A percentile compares a stretch with the other conserved stretches of the same genome.
These are phyloP conservation scores for Paspalum vaginatum DNA, from an alignment of 176 grass and related monocot species.

Conservation along the genomic window DNA sequence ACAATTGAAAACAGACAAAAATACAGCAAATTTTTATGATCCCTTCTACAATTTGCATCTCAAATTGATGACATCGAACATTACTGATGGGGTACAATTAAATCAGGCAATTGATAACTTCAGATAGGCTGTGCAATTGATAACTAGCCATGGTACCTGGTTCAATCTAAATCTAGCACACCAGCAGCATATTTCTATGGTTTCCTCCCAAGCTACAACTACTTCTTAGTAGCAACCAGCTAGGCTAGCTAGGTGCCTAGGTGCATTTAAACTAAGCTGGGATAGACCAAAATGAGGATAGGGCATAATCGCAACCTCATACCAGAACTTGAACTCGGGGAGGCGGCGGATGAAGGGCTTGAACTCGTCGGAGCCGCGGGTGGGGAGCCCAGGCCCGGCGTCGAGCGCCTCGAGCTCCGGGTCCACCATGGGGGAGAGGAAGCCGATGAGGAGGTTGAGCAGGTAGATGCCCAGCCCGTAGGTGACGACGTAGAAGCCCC, in stretches of 20 bases:
- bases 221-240: background rate
- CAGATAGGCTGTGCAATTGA: background rate
- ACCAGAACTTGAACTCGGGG: slow-evolving; percentile 99
- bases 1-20: slow-evolving; percentile 1
- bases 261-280: background rate
- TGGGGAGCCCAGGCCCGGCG: slow-evolving; percentile 69
- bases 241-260: background rate
- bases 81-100: background rate
- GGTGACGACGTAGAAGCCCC: slow-evolving; percentile 88
- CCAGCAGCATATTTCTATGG: background rate
- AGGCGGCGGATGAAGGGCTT: slow-evolving; percentile 92
- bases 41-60: background rate
- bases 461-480: slow-evolving; percentile 96
- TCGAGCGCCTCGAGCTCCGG: slow-evolving; percentile 76
- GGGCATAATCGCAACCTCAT: background rate
- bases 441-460: slow-evolving; percentile 98
- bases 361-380: slow-evolving; percentile 90
- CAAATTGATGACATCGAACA: background rate
- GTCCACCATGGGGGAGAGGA: slow-evolving; percentile 96
- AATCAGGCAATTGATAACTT: background rate
- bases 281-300: background rate
- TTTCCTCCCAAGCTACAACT: background rate
- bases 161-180: slow-evolving; percentile 30
- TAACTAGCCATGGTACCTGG: background rate
- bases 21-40: background rate